Percentiles rank a stretch among this genome's conserved stretches.
Evolutionary conservation across 352 stramenopile genomes (phyloP).

Genomic region (Phytophthora citrophthora): DNA sequence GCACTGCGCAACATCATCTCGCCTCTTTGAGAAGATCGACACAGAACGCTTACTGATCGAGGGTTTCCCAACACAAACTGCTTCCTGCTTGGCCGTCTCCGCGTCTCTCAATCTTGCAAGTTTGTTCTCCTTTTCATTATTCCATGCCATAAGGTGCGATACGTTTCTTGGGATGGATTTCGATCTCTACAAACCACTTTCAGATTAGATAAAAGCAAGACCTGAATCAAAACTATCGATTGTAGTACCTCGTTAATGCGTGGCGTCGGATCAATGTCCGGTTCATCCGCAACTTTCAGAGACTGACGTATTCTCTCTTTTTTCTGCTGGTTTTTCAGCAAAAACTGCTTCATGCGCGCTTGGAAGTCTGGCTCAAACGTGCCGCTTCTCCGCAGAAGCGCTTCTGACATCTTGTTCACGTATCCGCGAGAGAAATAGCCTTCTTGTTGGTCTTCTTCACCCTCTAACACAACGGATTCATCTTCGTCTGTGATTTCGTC

Average conservation of each 20-base stretch:
- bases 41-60: slow-evolving; percentile 42
- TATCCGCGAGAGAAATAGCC: slow-evolving; percentile 4
- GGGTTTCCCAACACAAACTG: slow-evolving; percentile 39
- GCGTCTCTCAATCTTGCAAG: slow-evolving; percentile 48
- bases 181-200: slow-evolving; percentile 50
- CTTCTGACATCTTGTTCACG: slow-evolving; percentile 41
- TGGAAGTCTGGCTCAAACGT: slow-evolving; percentile 74
- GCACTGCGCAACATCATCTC: slow-evolving; percentile 62
- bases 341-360: slow-evolving; percentile 57
- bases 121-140: slow-evolving; percentile 63
- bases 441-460: slow-evolving; percentile 6
- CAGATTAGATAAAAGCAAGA: neutral
- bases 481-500: slow-evolving; percentile 5
- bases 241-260: slow-evolving; percentile 60
- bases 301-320: slow-evolving; percentile 55
- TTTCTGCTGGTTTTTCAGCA: slow-evolving; percentile 52
- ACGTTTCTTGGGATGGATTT: slow-evolving; percentile 63
- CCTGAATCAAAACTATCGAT: neutral
- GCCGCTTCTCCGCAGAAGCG: slow-evolving; percentile 49
- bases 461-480: neutral
- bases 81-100: slow-evolving; percentile 37
- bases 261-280: slow-evolving; percentile 37
- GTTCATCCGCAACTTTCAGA: slow-evolving; percentile 37
- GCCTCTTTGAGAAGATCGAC: slow-evolving; percentile 38
- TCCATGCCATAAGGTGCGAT: slow-evolving; percentile 70